Conservation (phyloP, 2,329 filamentous ascomycete species). For the Neocucurbitaria cava region DNA sequence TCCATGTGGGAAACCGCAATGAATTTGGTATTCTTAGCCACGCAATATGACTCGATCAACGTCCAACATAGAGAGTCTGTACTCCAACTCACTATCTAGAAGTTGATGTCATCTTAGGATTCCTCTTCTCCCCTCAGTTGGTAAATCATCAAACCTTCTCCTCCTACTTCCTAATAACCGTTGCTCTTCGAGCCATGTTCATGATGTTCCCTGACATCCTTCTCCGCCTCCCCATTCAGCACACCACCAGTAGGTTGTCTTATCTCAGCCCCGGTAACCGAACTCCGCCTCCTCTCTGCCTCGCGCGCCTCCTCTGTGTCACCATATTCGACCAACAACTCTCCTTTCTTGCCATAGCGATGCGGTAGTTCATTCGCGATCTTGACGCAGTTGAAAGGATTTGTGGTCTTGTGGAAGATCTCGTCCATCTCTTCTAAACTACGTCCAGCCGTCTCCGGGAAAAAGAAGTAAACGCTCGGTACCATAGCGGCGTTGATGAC, state of each 20-base stretch:
- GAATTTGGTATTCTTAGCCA: too few species aligned
- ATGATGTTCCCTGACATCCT: slow-evolving; percentile 8
- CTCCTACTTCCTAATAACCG: background rate
- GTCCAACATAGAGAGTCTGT: too few species aligned
- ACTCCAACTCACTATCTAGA: too few species aligned
- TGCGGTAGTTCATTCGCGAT: slow-evolving; percentile 60
- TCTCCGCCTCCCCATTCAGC: slow-evolving; percentile 7
- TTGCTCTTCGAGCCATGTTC: background rate
- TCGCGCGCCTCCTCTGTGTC: slow-evolving; percentile 45
- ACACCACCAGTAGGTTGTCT: slow-evolving; percentile 1
- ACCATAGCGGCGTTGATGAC: slow-evolving; percentile 64
- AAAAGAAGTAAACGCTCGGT: slow-evolving; percentile 66
- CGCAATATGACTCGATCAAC: too few species aligned
- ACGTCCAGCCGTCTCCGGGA: slow-evolving; percentile 64
- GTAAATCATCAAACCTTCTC: background rate
- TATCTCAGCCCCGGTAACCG: slow-evolving; percentile 22
- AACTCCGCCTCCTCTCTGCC: slow-evolving; percentile 39
- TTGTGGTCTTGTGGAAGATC: slow-evolving; percentile 66
- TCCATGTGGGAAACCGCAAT: too few species aligned
- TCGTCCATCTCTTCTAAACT: slow-evolving; percentile 58
- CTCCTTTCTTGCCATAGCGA: slow-evolving; percentile 65
- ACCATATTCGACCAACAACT: slow-evolving; percentile 62
- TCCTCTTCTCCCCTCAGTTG: background rate
- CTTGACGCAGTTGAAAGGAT: slow-evolving; percentile 57
- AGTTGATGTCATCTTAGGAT: background rate